Evolutionary conservation across 1,284 basidiomycete species (phyloP).

Genomic region (Ceratobasidium sp.): DNA sequence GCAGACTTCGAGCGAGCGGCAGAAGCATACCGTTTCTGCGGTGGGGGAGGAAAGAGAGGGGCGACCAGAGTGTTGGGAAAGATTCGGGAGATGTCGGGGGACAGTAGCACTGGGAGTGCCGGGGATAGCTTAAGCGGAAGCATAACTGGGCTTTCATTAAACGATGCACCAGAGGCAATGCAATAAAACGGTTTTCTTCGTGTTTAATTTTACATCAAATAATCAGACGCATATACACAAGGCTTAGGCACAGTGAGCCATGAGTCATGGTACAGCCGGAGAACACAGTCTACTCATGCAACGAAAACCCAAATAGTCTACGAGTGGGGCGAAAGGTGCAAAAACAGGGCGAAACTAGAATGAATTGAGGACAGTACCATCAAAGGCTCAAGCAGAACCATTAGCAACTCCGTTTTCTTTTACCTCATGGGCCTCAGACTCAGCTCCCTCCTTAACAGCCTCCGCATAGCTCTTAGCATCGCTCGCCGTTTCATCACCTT

Average conservation of each 20-base stretch:
- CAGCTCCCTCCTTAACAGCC: background rate
- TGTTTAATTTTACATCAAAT: background rate
- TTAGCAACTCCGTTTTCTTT: conserved; percentile 17
- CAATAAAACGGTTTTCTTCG: background rate
- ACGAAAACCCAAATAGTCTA: conserved; percentile 11
- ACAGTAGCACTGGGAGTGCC: conserved; percentile 4
- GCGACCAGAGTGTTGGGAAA: conserved; percentile 32
- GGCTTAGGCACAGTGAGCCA: background rate
- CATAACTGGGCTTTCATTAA: conserved; percentile 4
- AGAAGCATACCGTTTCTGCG: conserved; percentile 8
- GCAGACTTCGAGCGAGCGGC: conserved; percentile 18
- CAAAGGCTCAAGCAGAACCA: background rate
- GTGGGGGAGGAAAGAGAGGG: conserved; percentile 15
- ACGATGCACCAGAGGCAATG: background rate
- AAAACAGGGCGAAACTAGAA: background rate
- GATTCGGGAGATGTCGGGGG: conserved; percentile 36
- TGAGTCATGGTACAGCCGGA: background rate
- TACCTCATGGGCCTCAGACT: background rate
- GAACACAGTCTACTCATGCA: background rate
- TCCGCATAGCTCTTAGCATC: conserved; percentile 1
- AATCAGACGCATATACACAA: conserved; percentile 22
- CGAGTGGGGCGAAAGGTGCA: background rate
- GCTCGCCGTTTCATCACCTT: conserved; percentile 25
- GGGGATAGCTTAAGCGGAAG: conserved; percentile 18
- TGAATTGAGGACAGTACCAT: background rate